Base-by-base conservation (phyloP, 139 green algal genomes). In the Penium margaritaceum region DNA sequence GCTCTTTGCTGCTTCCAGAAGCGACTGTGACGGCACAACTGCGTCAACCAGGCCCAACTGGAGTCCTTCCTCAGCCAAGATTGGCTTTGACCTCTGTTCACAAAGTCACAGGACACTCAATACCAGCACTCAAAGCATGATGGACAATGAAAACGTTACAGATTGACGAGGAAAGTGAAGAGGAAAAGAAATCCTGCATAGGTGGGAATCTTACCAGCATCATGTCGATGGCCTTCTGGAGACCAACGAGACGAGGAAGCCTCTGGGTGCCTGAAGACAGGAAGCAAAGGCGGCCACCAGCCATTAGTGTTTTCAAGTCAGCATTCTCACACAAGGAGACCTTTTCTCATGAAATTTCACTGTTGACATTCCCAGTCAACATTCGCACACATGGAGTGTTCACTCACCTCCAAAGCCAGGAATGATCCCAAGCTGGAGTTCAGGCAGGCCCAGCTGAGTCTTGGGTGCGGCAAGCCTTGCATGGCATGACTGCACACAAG, bases 401-500 rank as follows among this genome's bases (percentile, higher is more conserved):
- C n/a, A 72, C 44, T 57, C 37, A 82, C 75, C 95, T 14, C 95
- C 95, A 86, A 98, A 97, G 24, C 95, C 95, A 17, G 93, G 93
- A 33, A 98, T 92, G 80, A 98, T 96, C 64, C 93, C 93, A 21
- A 98, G 87, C 69, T 91, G 82, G 72, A 98, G 85, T 85, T 99
- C 95, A 9, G 94, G 94, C 70, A 99, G 86, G 19, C 94, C 95
- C 34, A 98, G 73, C 63, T 86, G 65, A 5, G 79, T 43, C 29
- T 74, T 73, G 14, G 84, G 79, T 2, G 86, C 84, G 38, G 76
- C 80, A n/a, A 92, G 53, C 32, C 92, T 84, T 5, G 89, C 90
- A 79, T 82, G 70, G 34, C 75, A 82, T 17, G 75, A 67, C 75
- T 82, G 75, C 46, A 70, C 6, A 64, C 21, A n/a, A n/a, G n/a